Evolutionary conservation across 1,284 basidiomycete genomes (phyloP).

Genomic region (Marasmius fiardii): DNA sequence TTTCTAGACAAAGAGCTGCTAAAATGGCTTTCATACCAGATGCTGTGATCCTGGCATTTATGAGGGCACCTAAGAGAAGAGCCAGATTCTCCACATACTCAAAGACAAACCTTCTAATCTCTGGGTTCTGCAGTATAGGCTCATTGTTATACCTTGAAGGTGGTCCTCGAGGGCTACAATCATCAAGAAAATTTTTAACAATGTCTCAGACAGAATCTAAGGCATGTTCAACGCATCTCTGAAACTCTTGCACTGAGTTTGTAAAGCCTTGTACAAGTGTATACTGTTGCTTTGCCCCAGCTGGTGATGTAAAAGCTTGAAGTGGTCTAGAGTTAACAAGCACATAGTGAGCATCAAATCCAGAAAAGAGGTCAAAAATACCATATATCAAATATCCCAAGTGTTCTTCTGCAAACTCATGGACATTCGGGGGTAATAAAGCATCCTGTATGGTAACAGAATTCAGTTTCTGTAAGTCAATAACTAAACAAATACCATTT

Average conservation of each 20-base stretch:
- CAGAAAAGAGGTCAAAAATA: conserved; percentile 24
- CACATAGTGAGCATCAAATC: conserved; percentile 24
- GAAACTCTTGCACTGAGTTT: conserved; percentile 24
- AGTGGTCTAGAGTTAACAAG: conserved; percentile 25
- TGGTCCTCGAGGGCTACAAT: neutral
- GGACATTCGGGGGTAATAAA: conserved; percentile 23
- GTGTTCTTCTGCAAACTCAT: conserved; percentile 30
- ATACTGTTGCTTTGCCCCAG: conserved; percentile 3
- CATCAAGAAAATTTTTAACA: conserved; percentile 1
- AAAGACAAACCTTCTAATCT: neutral
- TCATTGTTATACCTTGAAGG: neutral
- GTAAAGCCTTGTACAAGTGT: conserved; percentile 5
- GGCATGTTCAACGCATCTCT: conserved; percentile 19
- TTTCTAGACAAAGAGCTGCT: no score
- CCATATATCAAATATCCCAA: conserved; percentile 24
- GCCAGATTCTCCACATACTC: neutral
- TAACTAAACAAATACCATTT: conserved; percentile 24
- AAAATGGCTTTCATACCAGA: neutral
- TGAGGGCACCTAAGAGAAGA: neutral
- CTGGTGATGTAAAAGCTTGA: conserved; percentile 7
- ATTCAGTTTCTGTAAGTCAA: conserved; percentile 30
- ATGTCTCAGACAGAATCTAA: conserved; percentile 14
- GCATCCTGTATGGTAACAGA: conserved; percentile 26
- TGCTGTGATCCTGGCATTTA: neutral
- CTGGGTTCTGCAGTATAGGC: neutral